A percentile compares a stretch with the other conserved stretches of the same genome.
phyloP scores from a whole-genome alignment of 2,329 filamentous ascomycete species.

The Sphaerulina populicola region DNA sequence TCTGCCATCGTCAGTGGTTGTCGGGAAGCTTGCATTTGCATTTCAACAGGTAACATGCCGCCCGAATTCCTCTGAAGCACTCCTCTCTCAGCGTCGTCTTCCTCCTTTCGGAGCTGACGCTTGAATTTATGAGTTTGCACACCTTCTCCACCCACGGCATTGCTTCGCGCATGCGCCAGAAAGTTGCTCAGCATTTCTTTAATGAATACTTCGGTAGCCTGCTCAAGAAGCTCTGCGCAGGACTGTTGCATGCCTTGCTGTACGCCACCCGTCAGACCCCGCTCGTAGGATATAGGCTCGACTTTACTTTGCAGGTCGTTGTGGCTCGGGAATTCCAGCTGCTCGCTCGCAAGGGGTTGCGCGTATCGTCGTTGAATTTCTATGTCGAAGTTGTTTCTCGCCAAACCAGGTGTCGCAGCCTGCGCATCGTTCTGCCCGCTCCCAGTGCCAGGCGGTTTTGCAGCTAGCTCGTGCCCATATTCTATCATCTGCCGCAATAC shows the following conservation, averaged over 20 bases:
- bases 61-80: slow-evolving; percentile 65
- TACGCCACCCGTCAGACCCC: slow-evolving; percentile 45
- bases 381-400: slow-evolving; percentile 50
- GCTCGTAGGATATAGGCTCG: slow-evolving; percentile 58
- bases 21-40: slow-evolving; percentile 64
- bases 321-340: slow-evolving; percentile 54
- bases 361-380: slow-evolving; percentile 59
- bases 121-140: slow-evolving; percentile 74
- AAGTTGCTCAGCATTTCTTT: slow-evolving; percentile 52
- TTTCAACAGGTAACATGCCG: slow-evolving; percentile 72
- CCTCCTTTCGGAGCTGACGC: slow-evolving; percentile 65
- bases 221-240: slow-evolving; percentile 53
- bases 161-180: slow-evolving; percentile 50
- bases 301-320: slow-evolving; percentile 52
- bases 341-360: slow-evolving; percentile 53
- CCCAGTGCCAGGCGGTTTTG: slow-evolving; percentile 19
- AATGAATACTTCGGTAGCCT: slow-evolving; percentile 54
- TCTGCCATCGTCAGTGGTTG: slow-evolving; percentile 69
- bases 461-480: slow-evolving; percentile 27
- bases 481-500: slow-evolving; percentile 23
- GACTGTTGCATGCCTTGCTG: slow-evolving; percentile 33
- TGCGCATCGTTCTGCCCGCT: slow-evolving; percentile 17
- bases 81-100: slow-evolving; percentile 62
- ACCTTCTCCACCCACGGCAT: slow-evolving; percentile 35
- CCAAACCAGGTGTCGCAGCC: slow-evolving; percentile 19